A percentile compares a stretch with the other conserved stretches of the same genome.
Conservation (phyloP, 768 basidiomycete species). For the Cystofilobasidium macerans region DNA sequence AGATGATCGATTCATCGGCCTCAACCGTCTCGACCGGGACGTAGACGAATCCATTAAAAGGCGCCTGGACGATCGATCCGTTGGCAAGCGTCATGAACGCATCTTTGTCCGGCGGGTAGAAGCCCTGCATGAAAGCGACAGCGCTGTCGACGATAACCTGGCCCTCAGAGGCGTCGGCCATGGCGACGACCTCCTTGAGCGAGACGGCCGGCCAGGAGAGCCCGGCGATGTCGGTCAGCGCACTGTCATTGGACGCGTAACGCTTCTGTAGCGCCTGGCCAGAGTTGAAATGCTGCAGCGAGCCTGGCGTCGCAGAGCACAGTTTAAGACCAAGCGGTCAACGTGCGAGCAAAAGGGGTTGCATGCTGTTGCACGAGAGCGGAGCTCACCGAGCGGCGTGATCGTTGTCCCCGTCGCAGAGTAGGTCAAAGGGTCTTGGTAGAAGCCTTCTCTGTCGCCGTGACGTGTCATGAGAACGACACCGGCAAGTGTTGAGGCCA, state of each 20-base stretch:
- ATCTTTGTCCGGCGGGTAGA: conserved; percentile 44
- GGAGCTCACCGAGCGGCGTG: conserved; percentile 25
- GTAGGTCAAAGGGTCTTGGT: conserved; percentile 13
- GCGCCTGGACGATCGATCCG: conserved; percentile 49
- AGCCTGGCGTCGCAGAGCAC: not conserved
- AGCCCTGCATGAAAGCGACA: conserved; percentile 50
- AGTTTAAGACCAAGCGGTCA: too few relatives aligned
- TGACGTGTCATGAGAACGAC: conserved; percentile 26
- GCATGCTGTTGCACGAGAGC: not conserved
- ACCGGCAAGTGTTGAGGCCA: conserved; percentile 22
- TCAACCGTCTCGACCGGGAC: conserved; percentile 66
- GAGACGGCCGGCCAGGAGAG: conserved; percentile 25
- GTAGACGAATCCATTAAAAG: conserved; percentile 64
- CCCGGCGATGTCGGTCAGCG: conserved; percentile 11
- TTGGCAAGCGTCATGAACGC: conserved; percentile 56
- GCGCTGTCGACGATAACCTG: conserved; percentile 54
- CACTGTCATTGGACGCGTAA: conserved; percentile 22
- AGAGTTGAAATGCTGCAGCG: conserved; percentile 30
- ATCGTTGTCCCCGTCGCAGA: conserved; percentile 27
- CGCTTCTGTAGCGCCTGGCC: conserved; percentile 24
- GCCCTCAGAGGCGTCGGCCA: conserved; percentile 43
- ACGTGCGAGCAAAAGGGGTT: not conserved
- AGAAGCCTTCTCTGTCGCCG: conserved; percentile 16
- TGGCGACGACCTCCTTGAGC: conserved; percentile 24
- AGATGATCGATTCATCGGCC: conserved; percentile 50